A percentile compares a stretch with the other conserved stretches of the same genome.
phyloP scores from a whole-genome alignment of 495 filamentous ascomycete genomes.

The Neurospora tetraspora region DNA sequence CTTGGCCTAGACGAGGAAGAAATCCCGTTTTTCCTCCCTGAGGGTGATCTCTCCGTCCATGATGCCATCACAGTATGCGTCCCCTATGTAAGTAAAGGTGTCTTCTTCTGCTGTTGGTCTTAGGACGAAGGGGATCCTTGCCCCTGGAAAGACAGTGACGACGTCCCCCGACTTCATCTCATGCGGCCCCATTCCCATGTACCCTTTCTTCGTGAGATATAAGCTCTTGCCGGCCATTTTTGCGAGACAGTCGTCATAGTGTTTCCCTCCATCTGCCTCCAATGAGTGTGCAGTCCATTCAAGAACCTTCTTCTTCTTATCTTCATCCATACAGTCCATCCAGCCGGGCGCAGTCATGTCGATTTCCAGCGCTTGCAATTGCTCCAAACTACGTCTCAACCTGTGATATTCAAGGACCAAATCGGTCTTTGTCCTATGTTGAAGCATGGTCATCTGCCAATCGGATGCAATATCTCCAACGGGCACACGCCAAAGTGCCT shows the following conservation, averaged over 20 bases:
- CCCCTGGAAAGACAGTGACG: conserved; percentile 3
- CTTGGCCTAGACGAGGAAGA: not conserved
- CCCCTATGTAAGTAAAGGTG: not conserved
- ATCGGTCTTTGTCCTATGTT: too few relatives aligned
- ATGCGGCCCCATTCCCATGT: not conserved
- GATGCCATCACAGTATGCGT: conserved; percentile 12
- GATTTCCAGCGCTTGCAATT: not conserved
- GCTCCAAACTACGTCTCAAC: not conserved
- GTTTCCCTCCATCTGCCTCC: too few relatives aligned
- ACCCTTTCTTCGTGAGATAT: conserved; percentile 3
- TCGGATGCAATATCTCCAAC: not conserved
- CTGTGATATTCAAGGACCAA: not conserved
- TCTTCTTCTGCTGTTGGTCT: not conserved
- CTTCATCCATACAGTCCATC: not conserved
- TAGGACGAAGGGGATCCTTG: not conserved
- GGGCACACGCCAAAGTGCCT: not conserved
- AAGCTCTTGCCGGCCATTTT: not conserved
- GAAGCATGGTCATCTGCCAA: too few relatives aligned
- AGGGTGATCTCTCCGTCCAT: conserved; percentile 9
- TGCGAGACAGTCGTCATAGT: too few relatives aligned
- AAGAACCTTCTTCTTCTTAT: not conserved
- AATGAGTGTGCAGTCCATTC: not conserved
- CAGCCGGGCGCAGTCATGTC: not conserved
- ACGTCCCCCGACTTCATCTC: not conserved
- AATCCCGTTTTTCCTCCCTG: not conserved